These are phyloP conservation scores for Russula sp. DNA, from an alignment of 768 basidiomycete species.

Conservation along the genomic window DNA sequence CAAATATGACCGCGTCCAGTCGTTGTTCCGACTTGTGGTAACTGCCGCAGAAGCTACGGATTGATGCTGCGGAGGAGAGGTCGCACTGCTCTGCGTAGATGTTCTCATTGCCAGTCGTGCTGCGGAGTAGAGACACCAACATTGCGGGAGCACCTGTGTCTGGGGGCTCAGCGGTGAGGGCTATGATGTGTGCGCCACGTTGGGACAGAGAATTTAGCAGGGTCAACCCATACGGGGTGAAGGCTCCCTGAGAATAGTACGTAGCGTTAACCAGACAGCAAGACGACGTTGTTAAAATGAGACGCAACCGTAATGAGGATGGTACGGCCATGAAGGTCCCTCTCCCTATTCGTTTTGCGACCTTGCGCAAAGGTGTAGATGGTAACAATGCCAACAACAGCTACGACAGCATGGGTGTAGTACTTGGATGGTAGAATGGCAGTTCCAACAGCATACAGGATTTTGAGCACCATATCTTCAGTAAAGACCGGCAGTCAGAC, in stretches of 20 bases:
- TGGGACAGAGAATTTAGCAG: constrained; percentile 58
- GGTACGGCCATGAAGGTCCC: constrained; percentile 65
- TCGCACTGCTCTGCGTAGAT: constrained; percentile 79
- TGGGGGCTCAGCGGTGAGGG: constrained; percentile 55
- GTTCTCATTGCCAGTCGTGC: constrained; percentile 62
- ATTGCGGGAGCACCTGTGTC: constrained; percentile 47
- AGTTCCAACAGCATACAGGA: constrained; percentile 34
- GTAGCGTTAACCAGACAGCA: neutral
- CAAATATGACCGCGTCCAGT: constrained; percentile 72
- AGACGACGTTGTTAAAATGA: neutral
- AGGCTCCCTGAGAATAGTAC: constrained; percentile 47
- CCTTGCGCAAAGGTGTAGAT: constrained; percentile 61
- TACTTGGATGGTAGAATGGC: constrained; percentile 50
- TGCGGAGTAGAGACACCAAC: constrained; percentile 58
- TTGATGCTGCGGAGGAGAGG: constrained; percentile 53
- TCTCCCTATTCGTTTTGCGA: constrained; percentile 59
- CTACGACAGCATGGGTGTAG: constrained; percentile 44
- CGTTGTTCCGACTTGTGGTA: constrained; percentile 60
- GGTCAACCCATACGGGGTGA: constrained; percentile 66
- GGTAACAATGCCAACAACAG: constrained; percentile 38
- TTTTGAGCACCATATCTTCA: constrained; percentile 46
- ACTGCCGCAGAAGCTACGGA: constrained; percentile 59
- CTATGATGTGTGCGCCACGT: constrained; percentile 75
- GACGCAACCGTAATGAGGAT: constrained; percentile 61
- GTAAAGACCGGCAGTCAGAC: neutral